A percentile compares a stretch with the other conserved stretches of the same genome.
phyloP scores from a whole-genome alignment of 495 filamentous ascomycete genomes.

The Daldinia concentrica region DNA sequence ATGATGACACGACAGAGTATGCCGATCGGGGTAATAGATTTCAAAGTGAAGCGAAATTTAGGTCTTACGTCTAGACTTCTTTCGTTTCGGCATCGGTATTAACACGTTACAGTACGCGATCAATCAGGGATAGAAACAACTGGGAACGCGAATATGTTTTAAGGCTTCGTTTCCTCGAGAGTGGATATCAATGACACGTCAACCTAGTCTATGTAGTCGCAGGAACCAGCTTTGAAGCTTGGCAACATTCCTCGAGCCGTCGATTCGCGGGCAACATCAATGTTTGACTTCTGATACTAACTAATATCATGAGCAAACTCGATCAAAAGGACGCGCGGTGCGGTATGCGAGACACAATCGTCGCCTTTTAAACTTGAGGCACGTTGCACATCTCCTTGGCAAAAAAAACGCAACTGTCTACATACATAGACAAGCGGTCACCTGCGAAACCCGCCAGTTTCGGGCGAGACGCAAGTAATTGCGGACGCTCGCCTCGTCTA shows the following conservation, averaged over 20 bases:
- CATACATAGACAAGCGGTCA: conserved; percentile 27
- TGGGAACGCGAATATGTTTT: not conserved
- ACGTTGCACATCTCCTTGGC: conserved; percentile 39
- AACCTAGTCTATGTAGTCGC: conserved; percentile 20
- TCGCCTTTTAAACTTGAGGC: conserved; percentile 24
- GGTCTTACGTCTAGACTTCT: not conserved
- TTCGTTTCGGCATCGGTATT: conserved; percentile 1
- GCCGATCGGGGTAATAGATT: not conserved
- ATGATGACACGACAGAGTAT: not conserved
- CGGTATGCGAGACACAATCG: conserved; percentile 33
- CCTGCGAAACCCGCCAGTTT: conserved; percentile 16
- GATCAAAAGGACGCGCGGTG: conserved; percentile 7
- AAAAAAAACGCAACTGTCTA: conserved; percentile 26
- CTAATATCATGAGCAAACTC: not conserved
- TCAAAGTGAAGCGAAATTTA: not conserved
- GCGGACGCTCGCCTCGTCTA: conserved; percentile 19
- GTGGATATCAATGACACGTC: conserved; percentile 38
- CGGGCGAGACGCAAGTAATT: conserved; percentile 12
- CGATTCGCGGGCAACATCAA: not conserved
- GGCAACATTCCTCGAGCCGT: conserved; percentile 11
- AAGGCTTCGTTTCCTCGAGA: conserved; percentile 16
- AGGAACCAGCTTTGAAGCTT: conserved; percentile 25
- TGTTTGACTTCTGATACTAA: not conserved
- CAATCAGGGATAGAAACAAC: conserved; percentile 8
- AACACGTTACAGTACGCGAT: conserved; percentile 11